A percentile compares a stretch with the other conserved stretches of the same genome.
Conservation (phyloP, 306 rosid species). For the Vigna reflexopilosa region DNA sequence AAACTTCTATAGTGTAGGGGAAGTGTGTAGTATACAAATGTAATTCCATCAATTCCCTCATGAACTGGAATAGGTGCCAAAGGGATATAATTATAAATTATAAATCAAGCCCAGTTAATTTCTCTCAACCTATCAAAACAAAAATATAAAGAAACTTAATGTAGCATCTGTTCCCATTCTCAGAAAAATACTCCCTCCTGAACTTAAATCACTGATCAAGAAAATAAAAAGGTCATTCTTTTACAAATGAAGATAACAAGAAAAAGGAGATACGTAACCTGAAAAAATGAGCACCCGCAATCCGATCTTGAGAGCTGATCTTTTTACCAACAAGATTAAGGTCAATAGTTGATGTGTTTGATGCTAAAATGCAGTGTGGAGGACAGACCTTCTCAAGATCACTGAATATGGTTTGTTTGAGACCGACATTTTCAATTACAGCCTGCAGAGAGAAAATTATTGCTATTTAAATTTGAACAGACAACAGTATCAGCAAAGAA, state of each 20-base stretch:
- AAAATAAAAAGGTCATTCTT: not conserved
- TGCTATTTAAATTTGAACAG: constrained; percentile 34
- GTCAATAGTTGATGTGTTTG: constrained; percentile 93
- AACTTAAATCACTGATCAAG: not conserved
- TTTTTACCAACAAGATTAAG: constrained; percentile 78
- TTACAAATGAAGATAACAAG: constrained; percentile 11
- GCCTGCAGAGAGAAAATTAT: constrained; percentile 67
- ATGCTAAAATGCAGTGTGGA: constrained; percentile 83
- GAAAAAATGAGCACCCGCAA: constrained; percentile 97
- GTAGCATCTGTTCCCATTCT: not conserved
- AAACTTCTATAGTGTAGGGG: not conserved
- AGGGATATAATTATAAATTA: not conserved
- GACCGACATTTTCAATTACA: constrained; percentile 81
- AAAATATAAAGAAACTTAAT: not conserved
- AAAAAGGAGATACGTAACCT: constrained; percentile 61
- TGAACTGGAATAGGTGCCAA: not conserved
- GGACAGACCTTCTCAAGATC: constrained; percentile 91
- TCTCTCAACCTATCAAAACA: not conserved
- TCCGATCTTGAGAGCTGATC: constrained; percentile 76
- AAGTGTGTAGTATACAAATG: not conserved
- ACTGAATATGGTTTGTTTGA: constrained; percentile 83
- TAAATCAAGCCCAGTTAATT: constrained; percentile 3
- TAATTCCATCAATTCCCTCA: not conserved
- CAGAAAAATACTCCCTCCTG: not conserved
- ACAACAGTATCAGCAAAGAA: not conserved